phyloP scores from a whole-genome alignment of 768 basidiomycete species.

The Suillus subluteus region DNA sequence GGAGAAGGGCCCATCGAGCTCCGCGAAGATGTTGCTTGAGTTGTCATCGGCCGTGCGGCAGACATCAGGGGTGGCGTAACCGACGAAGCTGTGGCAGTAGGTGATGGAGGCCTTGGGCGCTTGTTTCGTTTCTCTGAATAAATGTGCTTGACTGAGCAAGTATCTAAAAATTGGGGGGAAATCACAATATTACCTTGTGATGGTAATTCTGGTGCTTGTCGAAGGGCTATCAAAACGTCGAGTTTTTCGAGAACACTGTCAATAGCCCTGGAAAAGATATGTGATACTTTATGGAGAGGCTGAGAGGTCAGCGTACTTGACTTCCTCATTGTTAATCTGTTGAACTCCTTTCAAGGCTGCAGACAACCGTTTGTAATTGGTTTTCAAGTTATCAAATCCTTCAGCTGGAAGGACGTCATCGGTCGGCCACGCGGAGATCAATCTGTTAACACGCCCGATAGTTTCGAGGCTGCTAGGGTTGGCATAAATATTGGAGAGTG shows the following conservation, averaged over 20 bases:
- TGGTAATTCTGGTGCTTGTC: conserved; percentile 66
- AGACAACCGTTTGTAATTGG: conserved; percentile 62
- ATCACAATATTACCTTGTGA: conserved; percentile 52
- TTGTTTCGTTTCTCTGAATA: conserved; percentile 73
- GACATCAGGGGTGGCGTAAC: conserved; percentile 30
- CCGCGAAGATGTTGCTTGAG: conserved; percentile 34
- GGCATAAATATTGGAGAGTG: conserved; percentile 56
- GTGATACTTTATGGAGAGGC: conserved; percentile 12
- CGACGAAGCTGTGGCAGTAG: conserved; percentile 58
- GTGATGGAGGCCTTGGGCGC: conserved; percentile 73
- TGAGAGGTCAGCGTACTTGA: conserved; percentile 48
- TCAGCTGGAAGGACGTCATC: conserved; percentile 72
- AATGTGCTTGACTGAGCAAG: conserved; percentile 12
- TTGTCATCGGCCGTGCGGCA: conserved; percentile 20
- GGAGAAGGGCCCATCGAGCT: conserved; percentile 63
- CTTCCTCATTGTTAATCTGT: conserved; percentile 60
- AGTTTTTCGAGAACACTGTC: conserved; percentile 74
- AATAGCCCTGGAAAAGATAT: conserved; percentile 55
- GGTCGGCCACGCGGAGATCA: conserved; percentile 70
- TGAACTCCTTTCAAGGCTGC: conserved; percentile 68
- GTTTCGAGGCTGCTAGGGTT: conserved; percentile 56
- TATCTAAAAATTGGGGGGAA: not conserved
- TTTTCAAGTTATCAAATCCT: conserved; percentile 65
- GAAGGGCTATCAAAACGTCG: conserved; percentile 67
- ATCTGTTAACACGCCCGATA: conserved; percentile 72